Evolutionary conservation across 768 basidiomycete species (phyloP).

Genomic region (Rhodotorula taiwanensis): DNA sequence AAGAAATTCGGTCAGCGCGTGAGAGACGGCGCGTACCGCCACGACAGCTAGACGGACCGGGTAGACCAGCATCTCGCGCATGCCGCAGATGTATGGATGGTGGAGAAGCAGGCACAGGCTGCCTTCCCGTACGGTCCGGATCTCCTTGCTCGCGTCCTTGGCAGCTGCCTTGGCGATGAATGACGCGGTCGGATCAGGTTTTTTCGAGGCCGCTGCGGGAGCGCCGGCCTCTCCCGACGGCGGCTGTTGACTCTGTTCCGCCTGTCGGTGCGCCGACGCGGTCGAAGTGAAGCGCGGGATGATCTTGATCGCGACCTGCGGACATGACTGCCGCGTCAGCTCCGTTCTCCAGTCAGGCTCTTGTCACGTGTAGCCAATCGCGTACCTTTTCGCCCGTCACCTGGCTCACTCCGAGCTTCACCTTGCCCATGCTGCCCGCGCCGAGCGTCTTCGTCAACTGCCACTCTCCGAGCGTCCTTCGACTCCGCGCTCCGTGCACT

Average conservation of each 20-base stretch:
- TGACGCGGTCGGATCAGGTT: conserved; percentile 50
- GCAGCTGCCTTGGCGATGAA: conserved; percentile 67
- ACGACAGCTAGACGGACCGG: no score
- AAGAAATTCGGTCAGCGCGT: no score
- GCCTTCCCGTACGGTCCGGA: conserved; percentile 90
- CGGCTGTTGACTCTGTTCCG: not conserved
- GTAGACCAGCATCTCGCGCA: conserved; percentile 93
- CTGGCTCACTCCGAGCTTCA: conserved; percentile 88
- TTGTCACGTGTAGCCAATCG: conserved; percentile 21
- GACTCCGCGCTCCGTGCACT: conserved; percentile 2
- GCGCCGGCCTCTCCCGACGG: no score
- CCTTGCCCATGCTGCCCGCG: conserved; percentile 98
- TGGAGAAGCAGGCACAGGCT: conserved; percentile 90
- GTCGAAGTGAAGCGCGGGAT: conserved; percentile 74
- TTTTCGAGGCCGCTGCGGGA: not conserved
- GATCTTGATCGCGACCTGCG: conserved; percentile 95
- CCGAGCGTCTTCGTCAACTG: conserved; percentile 93
- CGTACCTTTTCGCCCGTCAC: conserved; percentile 84
- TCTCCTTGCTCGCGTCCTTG: conserved; percentile 91
- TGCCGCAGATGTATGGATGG: conserved; percentile 98
- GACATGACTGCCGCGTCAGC: not conserved
- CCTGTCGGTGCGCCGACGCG: conserved; percentile 49
- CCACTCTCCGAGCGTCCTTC: conserved; percentile 71
- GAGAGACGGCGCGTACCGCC: no score
- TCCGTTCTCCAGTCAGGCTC: conserved; percentile 2